These are phyloP conservation scores for Talaromyces sp. DNA, from an alignment of 2,329 filamentous ascomycete species.

Conservation along the genomic window DNA sequence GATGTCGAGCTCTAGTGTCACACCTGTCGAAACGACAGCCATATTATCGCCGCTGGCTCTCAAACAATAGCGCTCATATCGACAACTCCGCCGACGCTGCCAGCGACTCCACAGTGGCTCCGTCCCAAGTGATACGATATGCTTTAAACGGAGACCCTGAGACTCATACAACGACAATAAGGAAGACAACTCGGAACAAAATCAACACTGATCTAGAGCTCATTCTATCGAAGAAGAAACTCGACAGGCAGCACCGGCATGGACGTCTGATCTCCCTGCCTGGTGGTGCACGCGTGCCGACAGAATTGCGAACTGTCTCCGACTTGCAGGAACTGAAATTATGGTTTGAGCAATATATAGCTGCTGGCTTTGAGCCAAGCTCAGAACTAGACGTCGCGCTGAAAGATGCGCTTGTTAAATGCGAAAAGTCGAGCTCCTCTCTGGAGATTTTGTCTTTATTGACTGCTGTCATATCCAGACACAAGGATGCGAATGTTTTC, in stretches of 20 bases:
- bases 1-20: background rate
- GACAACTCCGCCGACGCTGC: background rate
- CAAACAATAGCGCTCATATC: slow-evolving; percentile 4
- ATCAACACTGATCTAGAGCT: slow-evolving; percentile 23
- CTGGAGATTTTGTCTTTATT: slow-evolving; percentile 34
- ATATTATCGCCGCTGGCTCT: background rate
- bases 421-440: slow-evolving; percentile 27
- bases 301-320: background rate
- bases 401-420: slow-evolving; percentile 26
- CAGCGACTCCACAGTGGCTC: slow-evolving; percentile 23
- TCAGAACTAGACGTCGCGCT: slow-evolving; percentile 16
- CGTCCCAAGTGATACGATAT: slow-evolving; percentile 36
- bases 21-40: background rate
- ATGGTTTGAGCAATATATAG: slow-evolving; percentile 29
- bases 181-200: slow-evolving; percentile 8
- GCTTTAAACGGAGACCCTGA: slow-evolving; percentile 27
- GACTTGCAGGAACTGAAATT: slow-evolving; percentile 24
- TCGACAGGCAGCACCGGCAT: background rate
- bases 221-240: background rate
- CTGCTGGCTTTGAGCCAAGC: background rate
- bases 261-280: slow-evolving; percentile 5
- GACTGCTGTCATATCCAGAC: slow-evolving; percentile 32
- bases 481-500: slow-evolving; percentile 24
- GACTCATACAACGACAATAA: slow-evolving; percentile 19
- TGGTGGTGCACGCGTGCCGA: background rate